Conservation (phyloP, 495 filamentous ascomycete genomes). For the Hyaloscypha hepaticicola region DNA sequence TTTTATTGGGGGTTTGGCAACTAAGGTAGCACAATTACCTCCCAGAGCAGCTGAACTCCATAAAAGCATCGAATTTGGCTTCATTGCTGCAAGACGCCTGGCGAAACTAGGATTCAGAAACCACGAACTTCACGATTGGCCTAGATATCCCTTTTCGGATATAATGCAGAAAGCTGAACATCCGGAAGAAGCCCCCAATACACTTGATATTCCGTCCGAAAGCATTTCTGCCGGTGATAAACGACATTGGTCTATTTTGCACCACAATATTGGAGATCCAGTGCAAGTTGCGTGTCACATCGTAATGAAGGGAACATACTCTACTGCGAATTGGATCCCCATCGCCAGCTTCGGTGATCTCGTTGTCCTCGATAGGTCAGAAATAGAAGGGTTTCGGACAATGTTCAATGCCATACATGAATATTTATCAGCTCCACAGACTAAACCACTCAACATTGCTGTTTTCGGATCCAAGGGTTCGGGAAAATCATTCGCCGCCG, state of each 20-base stretch:
- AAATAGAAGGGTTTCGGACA: conserved; percentile 5
- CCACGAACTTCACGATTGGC: background rate
- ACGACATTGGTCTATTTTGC: conserved; percentile 1
- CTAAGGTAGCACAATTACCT: background rate
- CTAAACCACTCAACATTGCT: conserved; percentile 3
- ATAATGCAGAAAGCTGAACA: background rate
- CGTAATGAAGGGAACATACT: conserved; percentile 2
- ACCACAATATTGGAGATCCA: conserved; percentile 6
- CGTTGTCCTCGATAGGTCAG: background rate
- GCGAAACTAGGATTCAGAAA: background rate
- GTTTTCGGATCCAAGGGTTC: conserved; percentile 5
- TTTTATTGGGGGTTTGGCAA: conserved; percentile 10
- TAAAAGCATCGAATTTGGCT: conserved; percentile 3
- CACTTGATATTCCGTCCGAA: conserved; percentile 1
- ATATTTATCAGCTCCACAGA: background rate
- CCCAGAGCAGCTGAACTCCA: background rate
- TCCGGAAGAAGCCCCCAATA: background rate
- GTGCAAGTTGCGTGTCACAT: conserved; percentile 1
- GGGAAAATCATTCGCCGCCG: background rate
- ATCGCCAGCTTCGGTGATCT: background rate
- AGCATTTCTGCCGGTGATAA: background rate
- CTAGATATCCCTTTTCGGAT: conserved; percentile 3
- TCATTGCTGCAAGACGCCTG: conserved; percentile 1
- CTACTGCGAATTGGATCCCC: background rate
- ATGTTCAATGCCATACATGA: conserved; percentile 1